Evolutionary conservation across 768 basidiomycete genomes (phyloP).

Genomic region (Psilocybe sp.): DNA sequence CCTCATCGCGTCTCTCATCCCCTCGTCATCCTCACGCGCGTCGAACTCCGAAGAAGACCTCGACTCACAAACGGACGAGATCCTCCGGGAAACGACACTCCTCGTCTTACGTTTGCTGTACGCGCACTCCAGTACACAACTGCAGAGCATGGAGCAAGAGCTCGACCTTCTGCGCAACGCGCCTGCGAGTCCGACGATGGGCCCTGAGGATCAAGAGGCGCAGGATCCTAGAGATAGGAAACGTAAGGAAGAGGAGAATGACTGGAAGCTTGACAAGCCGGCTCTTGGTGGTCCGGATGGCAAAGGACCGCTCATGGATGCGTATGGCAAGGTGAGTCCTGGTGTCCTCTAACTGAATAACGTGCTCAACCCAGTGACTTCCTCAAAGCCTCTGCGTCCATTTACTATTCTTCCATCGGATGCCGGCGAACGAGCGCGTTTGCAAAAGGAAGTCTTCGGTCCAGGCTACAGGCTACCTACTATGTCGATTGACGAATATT

Average conservation of each 20-base stretch:
- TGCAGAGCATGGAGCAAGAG: conserved; percentile 72
- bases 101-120: conserved; percentile 74
- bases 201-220: conserved; percentile 31
- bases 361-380: background rate
- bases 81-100: conserved; percentile 63
- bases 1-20: conserved; percentile 62
- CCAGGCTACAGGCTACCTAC: conserved; percentile 84
- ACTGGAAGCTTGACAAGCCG: conserved; percentile 74
- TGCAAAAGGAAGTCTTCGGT: conserved; percentile 82
- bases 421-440: conserved; percentile 60
- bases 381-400: conserved; percentile 73
- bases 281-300: conserved; percentile 40
- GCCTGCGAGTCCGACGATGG: conserved; percentile 37
- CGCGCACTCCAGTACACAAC: conserved; percentile 62
- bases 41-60: conserved; percentile 41
- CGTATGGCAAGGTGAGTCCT: conserved; percentile 65
- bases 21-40: conserved; percentile 19
- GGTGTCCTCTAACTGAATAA: background rate
- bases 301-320: conserved; percentile 68
- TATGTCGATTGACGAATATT: conserved; percentile 94
- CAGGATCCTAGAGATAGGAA: conserved; percentile 25
- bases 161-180: conserved; percentile 60
- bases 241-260: conserved; percentile 44
- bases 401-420: conserved; percentile 89
- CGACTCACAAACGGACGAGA: conserved; percentile 60